A percentile compares a stretch with the other conserved stretches of the same genome.
Conservation (phyloP, 2,329 filamentous ascomycete genomes). For the Aureobasidium sp. region DNA sequence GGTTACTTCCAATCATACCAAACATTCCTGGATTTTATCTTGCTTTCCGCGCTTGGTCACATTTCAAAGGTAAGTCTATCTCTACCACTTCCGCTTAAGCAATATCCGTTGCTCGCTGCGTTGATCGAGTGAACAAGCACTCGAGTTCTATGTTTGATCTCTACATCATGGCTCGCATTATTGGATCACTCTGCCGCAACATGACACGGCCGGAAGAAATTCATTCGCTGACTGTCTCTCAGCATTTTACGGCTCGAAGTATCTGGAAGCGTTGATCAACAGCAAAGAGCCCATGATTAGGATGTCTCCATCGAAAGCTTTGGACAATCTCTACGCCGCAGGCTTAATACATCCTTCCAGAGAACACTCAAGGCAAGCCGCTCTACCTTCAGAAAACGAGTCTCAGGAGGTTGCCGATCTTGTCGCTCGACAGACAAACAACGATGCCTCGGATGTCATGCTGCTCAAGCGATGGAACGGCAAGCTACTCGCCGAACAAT, state of each 20-base stretch:
- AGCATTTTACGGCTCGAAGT: conserved; percentile 75
- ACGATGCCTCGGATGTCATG: conserved; percentile 41
- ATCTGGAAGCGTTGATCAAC: conserved; percentile 73
- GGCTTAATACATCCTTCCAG: conserved; percentile 41
- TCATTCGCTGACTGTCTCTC: conserved; percentile 5
- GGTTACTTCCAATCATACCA: conserved; percentile 17
- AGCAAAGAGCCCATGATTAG: conserved; percentile 57
- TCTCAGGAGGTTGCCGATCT: conserved; percentile 32
- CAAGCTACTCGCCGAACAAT: conserved; percentile 44
- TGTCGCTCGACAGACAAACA: conserved; percentile 35
- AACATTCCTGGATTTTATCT: conserved; percentile 37
- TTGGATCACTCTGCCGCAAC: neutral
- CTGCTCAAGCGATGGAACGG: conserved; percentile 45
- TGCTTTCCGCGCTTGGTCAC: conserved; percentile 82
- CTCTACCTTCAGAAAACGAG: conserved; percentile 32
- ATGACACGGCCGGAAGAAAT: neutral
- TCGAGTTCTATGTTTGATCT: too few relatives aligned
- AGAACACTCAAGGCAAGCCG: conserved; percentile 33
- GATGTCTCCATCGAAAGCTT: conserved; percentile 56
- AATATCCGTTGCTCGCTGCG: too few relatives aligned
- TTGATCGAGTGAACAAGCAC: too few relatives aligned
- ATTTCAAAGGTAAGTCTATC: conserved; percentile 55
- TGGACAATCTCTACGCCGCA: conserved; percentile 68
- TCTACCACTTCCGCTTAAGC: too few relatives aligned
- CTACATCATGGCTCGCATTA: too few relatives aligned